A percentile compares a stretch with the other conserved stretches of the same genome.
phyloP scores from a whole-genome alignment of 2,329 filamentous ascomycete species.

The Epichloe uncinata region DNA sequence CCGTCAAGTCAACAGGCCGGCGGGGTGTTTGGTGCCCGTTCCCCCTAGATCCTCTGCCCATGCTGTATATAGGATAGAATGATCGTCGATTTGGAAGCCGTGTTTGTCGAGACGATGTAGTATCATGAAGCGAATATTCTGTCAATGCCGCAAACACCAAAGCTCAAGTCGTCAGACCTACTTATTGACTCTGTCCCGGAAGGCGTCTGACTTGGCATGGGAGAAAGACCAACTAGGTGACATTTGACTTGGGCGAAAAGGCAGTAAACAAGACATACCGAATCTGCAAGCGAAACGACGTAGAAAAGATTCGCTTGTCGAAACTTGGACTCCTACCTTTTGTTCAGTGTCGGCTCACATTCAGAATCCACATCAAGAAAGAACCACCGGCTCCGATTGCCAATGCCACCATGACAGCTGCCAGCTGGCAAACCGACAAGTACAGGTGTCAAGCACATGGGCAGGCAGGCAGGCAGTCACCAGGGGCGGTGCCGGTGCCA shows the following conservation, averaged over 20 bases:
- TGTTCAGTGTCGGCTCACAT: slow-evolving; percentile 5
- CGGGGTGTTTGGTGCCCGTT: slow-evolving; percentile 21
- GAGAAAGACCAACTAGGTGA: neutral
- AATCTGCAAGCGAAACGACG: neutral
- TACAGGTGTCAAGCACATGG: slow-evolving; percentile 1
- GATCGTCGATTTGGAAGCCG: neutral
- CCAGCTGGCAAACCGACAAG: slow-evolving; percentile 3
- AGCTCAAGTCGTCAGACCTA: neutral
- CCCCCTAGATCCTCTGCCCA: slow-evolving; percentile 27
- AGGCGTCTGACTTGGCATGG: neutral
- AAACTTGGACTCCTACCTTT: slow-evolving; percentile 3
- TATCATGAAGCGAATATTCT: neutral
- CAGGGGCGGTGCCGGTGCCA: neutral
- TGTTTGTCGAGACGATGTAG: slow-evolving; percentile 1
- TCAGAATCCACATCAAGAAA: slow-evolving; percentile 1
- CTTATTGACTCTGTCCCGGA: neutral
- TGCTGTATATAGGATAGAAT: slow-evolving; percentile 10
- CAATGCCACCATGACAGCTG: neutral
- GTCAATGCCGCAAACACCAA: neutral
- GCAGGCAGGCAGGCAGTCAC: neutral
- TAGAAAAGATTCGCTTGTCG: neutral
- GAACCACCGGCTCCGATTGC: neutral
- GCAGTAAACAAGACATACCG: neutral
- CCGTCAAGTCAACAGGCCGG: slow-evolving; percentile 37
- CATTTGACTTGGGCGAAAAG: neutral